These are phyloP conservation scores for Scutellaria barbata DNA, from an alignment of 257 asterid genomes.

Conservation along the genomic window DNA sequence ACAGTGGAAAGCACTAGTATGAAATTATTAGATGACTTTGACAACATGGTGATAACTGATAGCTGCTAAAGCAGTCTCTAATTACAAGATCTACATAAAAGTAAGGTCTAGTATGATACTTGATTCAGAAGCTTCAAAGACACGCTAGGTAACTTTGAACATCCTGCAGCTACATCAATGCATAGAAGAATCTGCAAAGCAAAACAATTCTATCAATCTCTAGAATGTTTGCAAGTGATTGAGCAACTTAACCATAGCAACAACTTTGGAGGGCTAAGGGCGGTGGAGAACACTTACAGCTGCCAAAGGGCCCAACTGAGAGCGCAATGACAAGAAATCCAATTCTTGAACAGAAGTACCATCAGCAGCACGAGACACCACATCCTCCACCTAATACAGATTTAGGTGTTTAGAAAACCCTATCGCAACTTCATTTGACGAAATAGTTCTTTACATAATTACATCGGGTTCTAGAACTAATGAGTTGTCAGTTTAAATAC, in stretches of 20 bases:
- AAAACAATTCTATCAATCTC: conserved; percentile 35
- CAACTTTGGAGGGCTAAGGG: conserved; percentile 38
- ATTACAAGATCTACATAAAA: conserved; percentile 13
- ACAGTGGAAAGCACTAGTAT: neutral
- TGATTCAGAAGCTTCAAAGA: conserved; percentile 85
- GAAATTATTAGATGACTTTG: conserved; percentile 2
- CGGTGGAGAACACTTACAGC: conserved; percentile 63
- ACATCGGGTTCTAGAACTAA: conserved; percentile 4
- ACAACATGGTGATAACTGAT: conserved; percentile 6
- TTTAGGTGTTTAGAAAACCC: conserved; percentile 12
- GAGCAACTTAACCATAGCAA: conserved; percentile 37
- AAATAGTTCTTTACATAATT: neutral
- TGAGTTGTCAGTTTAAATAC: conserved; percentile 25
- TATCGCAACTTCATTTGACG: conserved; percentile 21
- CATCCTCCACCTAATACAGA: conserved; percentile 78
- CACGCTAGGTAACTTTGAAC: conserved; percentile 73
- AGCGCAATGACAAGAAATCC: conserved; percentile 75
- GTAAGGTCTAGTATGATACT: conserved; percentile 55
- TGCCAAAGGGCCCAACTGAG: conserved; percentile 92
- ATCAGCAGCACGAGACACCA: conserved; percentile 88
- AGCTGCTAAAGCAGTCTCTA: conserved; percentile 21
- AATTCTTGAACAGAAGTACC: conserved; percentile 74
- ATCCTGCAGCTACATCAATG: conserved; percentile 89
- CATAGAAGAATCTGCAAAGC: conserved; percentile 81
- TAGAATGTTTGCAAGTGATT: conserved; percentile 37